phyloP scores from a whole-genome alignment of 148 eudicot species.

The Agrostemma githago region DNA sequence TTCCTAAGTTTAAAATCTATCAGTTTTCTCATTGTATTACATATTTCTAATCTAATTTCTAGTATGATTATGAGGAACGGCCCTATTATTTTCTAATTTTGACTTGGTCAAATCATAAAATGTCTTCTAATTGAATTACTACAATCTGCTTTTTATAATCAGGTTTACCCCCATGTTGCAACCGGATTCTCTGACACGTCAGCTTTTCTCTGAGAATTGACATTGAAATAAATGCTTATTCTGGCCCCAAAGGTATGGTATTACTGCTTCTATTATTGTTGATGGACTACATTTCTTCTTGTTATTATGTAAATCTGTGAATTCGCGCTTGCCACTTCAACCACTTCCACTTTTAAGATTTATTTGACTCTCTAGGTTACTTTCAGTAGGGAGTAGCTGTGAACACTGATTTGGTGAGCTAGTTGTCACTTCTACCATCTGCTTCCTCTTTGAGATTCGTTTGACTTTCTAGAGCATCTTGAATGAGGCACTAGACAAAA shows the following conservation, averaged over 20 bases:
- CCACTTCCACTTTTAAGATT: not conserved
- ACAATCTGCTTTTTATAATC: too few relatives aligned
- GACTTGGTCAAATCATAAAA: not conserved
- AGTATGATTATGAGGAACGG: not conserved
- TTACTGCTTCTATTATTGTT: conserved; percentile 2
- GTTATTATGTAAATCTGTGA: not conserved
- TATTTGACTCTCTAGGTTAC: not conserved
- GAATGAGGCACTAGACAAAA: too few relatives aligned
- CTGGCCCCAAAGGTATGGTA: conserved; percentile 82
- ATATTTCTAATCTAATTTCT: not conserved
- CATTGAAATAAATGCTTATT: conserved; percentile 93
- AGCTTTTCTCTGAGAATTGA: conserved; percentile 88
- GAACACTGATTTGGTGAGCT: not conserved
- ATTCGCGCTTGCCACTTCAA: not conserved
- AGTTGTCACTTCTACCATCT: too few relatives aligned
- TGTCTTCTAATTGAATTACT: not conserved
- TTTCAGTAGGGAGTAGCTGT: not conserved
- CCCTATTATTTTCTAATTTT: not conserved
- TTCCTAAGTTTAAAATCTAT: not conserved
- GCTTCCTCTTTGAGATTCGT: too few relatives aligned
- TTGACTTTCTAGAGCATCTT: too few relatives aligned
- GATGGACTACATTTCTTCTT: not conserved
- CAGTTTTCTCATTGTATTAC: not conserved
- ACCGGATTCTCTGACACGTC: conserved; percentile 92
- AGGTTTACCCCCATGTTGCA: too few relatives aligned